Percentiles rank a stretch among this genome's conserved stretches.
Conservation (phyloP, 768 basidiomycete species). For the Suillus brevipes region DNA sequence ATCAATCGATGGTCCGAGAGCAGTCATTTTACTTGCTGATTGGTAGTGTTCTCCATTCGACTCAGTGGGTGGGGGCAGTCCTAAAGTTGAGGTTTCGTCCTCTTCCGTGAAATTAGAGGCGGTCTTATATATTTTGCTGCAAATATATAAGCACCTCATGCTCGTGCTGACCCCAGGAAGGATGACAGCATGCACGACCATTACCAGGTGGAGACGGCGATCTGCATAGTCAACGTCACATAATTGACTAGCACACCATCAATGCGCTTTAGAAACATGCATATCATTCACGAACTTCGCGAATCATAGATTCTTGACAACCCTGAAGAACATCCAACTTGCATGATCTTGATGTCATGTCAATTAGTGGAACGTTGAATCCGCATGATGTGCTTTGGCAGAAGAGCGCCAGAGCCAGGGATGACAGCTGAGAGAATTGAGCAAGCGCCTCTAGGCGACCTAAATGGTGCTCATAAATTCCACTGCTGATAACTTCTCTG, state of each 20-base stretch:
- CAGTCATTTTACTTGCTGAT: background rate
- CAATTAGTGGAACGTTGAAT: background rate
- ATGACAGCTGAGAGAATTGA: background rate
- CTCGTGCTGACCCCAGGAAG: background rate
- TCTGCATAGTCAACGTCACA: background rate
- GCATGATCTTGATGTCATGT: background rate
- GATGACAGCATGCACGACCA: background rate
- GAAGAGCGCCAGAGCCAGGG: background rate
- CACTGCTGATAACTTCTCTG: too few relatives aligned
- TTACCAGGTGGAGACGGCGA: background rate
- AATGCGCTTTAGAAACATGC: background rate
- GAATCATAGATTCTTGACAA: background rate
- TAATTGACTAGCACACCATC: background rate
- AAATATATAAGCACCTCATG: background rate
- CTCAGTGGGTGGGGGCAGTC: background rate
- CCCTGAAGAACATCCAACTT: background rate
- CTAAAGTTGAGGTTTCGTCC: background rate
- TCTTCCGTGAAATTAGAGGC: background rate
- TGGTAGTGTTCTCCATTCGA: background rate
- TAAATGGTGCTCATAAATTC: too few relatives aligned
- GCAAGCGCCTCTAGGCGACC: background rate
- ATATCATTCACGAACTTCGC: background rate
- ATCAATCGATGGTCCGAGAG: background rate
- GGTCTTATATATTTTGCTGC: background rate
- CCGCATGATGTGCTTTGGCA: background rate